Evolutionary conservation across 139 green algal species (phyloP).

Genomic region (Chlorella sp.): DNA sequence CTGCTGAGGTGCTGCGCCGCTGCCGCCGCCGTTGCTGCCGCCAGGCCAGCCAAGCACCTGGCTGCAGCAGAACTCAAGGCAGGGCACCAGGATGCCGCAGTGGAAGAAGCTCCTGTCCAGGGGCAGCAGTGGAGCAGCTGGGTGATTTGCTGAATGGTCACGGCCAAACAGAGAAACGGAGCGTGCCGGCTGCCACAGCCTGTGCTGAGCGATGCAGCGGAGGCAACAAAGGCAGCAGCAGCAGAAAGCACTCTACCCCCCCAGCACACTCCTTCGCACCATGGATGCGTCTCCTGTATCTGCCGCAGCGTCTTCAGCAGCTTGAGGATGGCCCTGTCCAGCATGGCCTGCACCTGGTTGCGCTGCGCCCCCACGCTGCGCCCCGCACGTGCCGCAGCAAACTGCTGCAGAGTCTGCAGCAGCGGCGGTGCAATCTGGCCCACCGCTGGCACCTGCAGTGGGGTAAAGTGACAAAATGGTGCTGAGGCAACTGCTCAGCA

Average conservation of each 20-base stretch:
- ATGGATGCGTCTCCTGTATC: constrained; percentile 85
- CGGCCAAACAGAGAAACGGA: no score
- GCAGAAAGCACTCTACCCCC: neutral
- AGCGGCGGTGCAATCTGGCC: constrained; percentile 61
- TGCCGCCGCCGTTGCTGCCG: neutral
- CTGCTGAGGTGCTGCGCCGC: constrained; percentile 5
- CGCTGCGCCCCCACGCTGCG: constrained; percentile 19
- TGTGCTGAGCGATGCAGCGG: neutral
- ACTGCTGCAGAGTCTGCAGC: constrained; percentile 60
- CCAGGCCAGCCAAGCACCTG: constrained; percentile 51
- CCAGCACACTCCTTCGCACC: constrained; percentile 37
- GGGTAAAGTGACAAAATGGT: no score
- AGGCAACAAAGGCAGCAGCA: neutral
- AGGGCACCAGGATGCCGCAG: constrained; percentile 65
- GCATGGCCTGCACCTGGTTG: constrained; percentile 63
- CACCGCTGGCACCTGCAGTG: constrained; percentile 20
- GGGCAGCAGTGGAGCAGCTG: neutral
- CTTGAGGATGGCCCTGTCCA: constrained; percentile 83
- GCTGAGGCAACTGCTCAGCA: no score
- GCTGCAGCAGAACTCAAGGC: constrained; percentile 67
- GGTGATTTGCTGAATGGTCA: no score
- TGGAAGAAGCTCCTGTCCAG: constrained; percentile 81
- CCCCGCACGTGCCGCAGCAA: constrained; percentile 37
- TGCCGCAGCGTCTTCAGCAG: constrained; percentile 80
- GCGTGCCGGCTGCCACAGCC: no score